phyloP scores from a whole-genome alignment of 768 basidiomycete genomes.

The Lyophyllum decastes region DNA sequence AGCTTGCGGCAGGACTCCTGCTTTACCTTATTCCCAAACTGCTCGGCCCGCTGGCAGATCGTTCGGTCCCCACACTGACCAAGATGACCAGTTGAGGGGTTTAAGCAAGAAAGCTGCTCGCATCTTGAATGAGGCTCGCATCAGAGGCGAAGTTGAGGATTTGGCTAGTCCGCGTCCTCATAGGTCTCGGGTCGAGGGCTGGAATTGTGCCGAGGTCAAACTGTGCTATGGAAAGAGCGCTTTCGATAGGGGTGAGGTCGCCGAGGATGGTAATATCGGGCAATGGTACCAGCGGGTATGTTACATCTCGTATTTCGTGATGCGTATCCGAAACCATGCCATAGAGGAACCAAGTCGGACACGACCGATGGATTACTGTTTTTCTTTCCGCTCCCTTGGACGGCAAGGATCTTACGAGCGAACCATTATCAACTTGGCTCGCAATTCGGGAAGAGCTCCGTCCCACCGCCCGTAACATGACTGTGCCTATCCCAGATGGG shows the following conservation, averaged over 20 bases:
- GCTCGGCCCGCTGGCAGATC: background rate
- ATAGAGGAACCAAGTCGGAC: background rate
- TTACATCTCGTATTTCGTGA: background rate
- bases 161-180: background rate
- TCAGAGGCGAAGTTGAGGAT: background rate
- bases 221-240: background rate
- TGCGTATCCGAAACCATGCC: background rate
- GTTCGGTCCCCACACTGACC: background rate
- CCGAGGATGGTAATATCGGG: background rate
- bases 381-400: background rate
- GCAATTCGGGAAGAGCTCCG: background rate
- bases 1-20: background rate
- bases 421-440: background rate
- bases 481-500: too few species aligned
- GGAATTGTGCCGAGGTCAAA: background rate
- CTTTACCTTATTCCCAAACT: background rate
- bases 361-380: background rate
- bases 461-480: background rate
- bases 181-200: background rate
- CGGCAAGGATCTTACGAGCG: background rate
- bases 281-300: background rate
- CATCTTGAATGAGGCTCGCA: background rate
- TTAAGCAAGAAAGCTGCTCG: background rate
- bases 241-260: background rate
- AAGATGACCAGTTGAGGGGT: background rate